Percentiles rank a stretch among this genome's conserved stretches.
These are phyloP conservation scores for Vigna nakashimae DNA, from an alignment of 306 rosid genomes.

Conservation along the genomic window DNA sequence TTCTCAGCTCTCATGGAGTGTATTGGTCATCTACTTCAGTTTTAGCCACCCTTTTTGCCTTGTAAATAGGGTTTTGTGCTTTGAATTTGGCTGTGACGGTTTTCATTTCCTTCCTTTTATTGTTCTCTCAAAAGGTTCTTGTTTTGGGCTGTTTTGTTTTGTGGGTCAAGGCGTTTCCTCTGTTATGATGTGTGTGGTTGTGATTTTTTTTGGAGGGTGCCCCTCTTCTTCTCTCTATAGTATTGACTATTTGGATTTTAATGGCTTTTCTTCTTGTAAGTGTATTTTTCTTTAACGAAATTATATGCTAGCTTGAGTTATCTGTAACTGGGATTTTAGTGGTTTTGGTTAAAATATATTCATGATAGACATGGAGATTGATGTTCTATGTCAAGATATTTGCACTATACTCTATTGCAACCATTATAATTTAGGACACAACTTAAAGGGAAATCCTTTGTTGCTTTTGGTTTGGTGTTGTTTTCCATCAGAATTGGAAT, in stretches of 20 bases:
- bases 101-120: constrained; percentile 5
- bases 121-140: constrained; percentile 22
- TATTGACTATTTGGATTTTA: constrained; percentile 18
- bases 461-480: neutral
- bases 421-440: neutral
- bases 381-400: neutral
- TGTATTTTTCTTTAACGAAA: constrained; percentile 14
- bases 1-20: constrained; percentile 33
- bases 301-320: constrained; percentile 24
- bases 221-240: constrained; percentile 8
- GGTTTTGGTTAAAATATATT: constrained; percentile 20
- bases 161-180: constrained; percentile 15
- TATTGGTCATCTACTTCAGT: constrained; percentile 32
- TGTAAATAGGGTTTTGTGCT: constrained; percentile 47
- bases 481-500: neutral
- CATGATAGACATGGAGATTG: constrained; percentile 6
- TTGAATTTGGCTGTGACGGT: constrained; percentile 28
- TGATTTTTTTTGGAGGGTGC: neutral
- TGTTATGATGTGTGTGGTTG: constrained; percentile 29
- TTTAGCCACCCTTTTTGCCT: constrained; percentile 31
- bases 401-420: constrained; percentile 12
- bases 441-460: neutral
- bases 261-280: constrained; percentile 16
- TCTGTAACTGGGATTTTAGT: constrained; percentile 22
- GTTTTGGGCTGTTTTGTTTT: neutral